A percentile compares a stretch with the other conserved stretches of the same genome.
Evolutionary conservation across 306 rosid species (phyloP).

Genomic region (Cajanus cajan): DNA sequence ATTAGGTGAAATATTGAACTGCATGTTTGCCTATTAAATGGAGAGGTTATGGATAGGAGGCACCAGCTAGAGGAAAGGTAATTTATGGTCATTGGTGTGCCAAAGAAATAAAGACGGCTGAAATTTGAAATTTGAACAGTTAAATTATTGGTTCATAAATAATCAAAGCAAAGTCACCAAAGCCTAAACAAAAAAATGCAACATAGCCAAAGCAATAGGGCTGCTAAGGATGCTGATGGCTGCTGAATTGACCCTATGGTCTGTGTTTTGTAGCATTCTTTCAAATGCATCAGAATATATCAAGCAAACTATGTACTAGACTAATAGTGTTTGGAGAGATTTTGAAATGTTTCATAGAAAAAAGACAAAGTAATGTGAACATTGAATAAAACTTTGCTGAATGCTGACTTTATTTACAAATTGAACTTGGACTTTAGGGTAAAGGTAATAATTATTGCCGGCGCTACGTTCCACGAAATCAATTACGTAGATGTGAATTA

Average conservation of each 20-base stretch:
- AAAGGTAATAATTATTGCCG: neutral
- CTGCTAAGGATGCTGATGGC: neutral
- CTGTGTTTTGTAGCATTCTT: neutral
- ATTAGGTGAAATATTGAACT: neutral
- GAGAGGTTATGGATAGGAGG: neutral
- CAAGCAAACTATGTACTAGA: neutral
- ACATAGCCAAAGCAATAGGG: neutral
- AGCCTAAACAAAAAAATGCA: neutral
- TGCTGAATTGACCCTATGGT: neutral
- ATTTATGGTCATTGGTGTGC: neutral
- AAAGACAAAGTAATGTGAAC: conserved; percentile 23
- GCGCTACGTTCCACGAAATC: neutral
- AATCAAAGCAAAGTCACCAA: neutral
- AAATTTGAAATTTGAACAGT: neutral
- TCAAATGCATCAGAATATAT: conserved; percentile 19
- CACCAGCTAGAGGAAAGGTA: neutral
- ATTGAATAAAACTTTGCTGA: conserved; percentile 13
- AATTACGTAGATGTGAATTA: neutral
- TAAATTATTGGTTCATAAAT: neutral
- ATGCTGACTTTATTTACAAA: conserved; percentile 11
- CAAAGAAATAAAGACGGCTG: neutral
- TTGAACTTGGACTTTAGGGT: neutral
- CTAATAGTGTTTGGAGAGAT: neutral
- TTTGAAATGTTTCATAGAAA: neutral
- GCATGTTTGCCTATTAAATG: neutral